Evolutionary conservation across 129 eudicot genomes (phyloP).

Genomic region (Centella asiatica): DNA sequence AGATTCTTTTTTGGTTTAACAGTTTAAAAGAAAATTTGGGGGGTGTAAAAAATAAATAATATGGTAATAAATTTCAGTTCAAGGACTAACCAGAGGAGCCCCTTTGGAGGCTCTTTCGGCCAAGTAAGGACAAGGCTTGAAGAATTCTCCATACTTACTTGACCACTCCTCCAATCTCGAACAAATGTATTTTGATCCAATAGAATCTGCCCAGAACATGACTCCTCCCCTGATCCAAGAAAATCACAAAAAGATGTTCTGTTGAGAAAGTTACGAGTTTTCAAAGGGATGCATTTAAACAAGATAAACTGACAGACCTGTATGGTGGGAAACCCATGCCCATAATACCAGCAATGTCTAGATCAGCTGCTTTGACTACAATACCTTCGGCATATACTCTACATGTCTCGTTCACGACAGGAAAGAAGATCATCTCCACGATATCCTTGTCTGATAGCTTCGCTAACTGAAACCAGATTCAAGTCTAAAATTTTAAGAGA

Average conservation of each 20-base stretch:
- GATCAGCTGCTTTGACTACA: slow-evolving; percentile 81
- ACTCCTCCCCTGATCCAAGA: slow-evolving; percentile 70
- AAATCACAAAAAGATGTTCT: background rate
- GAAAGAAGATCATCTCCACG: slow-evolving; percentile 84
- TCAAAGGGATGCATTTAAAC: background rate
- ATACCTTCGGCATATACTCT: slow-evolving; percentile 89
- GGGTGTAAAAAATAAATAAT: background rate
- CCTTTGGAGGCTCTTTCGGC: slow-evolving; percentile 72
- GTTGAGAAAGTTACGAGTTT: background rate
- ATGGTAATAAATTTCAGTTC: background rate
- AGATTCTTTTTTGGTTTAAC: too few relatives aligned
- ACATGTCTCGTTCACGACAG: slow-evolving; percentile 90
- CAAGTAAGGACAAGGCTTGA: slow-evolving; percentile 80
- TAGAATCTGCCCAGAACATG: slow-evolving; percentile 83
- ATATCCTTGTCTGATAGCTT: slow-evolving; percentile 85
- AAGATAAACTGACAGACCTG: slow-evolving; percentile 40
- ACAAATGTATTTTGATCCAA: slow-evolving; percentile 75
- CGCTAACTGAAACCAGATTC: slow-evolving; percentile 35
- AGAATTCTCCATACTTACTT: slow-evolving; percentile 54
- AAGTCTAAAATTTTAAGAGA: background rate
- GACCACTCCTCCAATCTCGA: slow-evolving; percentile 77
- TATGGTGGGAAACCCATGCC: slow-evolving; percentile 97
- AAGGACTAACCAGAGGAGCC: slow-evolving; percentile 70
- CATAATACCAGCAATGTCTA: slow-evolving; percentile 82
- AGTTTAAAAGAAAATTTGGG: too few relatives aligned